Evolutionary conservation across 495 filamentous ascomycete genomes (phyloP), one percentile per base, ranked within the genome.

Genomic region (Penicillium chermesinum): DNA sequence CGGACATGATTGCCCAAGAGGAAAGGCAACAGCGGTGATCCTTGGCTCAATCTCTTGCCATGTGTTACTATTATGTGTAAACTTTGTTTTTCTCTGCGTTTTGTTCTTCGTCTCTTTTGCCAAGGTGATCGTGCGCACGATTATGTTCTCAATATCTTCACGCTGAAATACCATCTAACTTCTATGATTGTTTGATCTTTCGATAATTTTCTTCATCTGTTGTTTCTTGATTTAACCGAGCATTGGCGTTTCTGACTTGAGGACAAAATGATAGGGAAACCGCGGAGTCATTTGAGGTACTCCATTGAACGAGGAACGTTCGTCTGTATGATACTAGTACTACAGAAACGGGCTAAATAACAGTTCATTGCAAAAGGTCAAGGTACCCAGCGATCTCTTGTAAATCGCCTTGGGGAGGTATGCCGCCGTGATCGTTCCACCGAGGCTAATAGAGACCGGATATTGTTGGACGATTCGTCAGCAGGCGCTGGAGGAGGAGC

Each of bases 1-100:
- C 84, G n/a, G 85, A 89, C 49, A 79, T 91, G 64, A 70, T 94
- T 49, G 76, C 81, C 43, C 77, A 81, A 33, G 73, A 82, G 49
- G 67, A 65, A n/a, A 53, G 47, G 20, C 40, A 54, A 27, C 34
- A 5, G 33, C 19, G 13, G 30, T 15, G 2, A 18, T 12, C 12
- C 2, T 18, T 22, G 4, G 7, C 6, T 20, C 8, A n/a, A 1
- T 43, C 32, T 21, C 12, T 21, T 12, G 13, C 6, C 13, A 13
- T 20, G 6, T 5, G 14, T 21, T 12, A 10, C 2, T 36, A 2
- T 21, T 44, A 5, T 27, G 3, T n/a, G 7, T 18, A n/a, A 9
- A 16, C 14, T 20, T 12, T 34, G 16, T 22, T 25, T 41, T 3
- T 41, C 10, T 19, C 18, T n/a, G n/a, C n/a, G n/a, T n/a, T n/a